Percentiles rank a stretch among this genome's conserved stretches.
Conservation (phyloP, 768 basidiomycete species). For the Podaxis pistillaris region DNA sequence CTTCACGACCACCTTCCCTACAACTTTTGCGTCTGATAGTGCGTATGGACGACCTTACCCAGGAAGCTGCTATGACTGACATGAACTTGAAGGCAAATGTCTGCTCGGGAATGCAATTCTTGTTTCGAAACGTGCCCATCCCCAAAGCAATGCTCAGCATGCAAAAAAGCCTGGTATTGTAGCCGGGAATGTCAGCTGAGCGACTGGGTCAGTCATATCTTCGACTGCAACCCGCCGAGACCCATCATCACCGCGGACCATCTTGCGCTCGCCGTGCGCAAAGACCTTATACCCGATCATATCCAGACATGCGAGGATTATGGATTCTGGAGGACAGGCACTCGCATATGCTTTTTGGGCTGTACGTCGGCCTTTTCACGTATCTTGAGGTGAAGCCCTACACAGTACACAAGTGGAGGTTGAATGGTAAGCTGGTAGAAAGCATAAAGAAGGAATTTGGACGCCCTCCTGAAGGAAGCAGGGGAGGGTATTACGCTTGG, state of each 20-base stretch:
- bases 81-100: conserved; percentile 12
- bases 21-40: no score
- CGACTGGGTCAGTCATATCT: conserved; percentile 31
- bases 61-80: no score
- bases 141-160: conserved; percentile 21
- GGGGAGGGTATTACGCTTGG: conserved; percentile 27
- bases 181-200: conserved; percentile 26
- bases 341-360: conserved; percentile 26
- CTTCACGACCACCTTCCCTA: no score
- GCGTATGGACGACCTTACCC: no score
- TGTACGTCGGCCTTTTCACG: conserved; percentile 30
- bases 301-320: conserved; percentile 32
- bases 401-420: conserved; percentile 31
- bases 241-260: conserved; percentile 31
- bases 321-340: conserved; percentile 28
- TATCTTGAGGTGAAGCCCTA: conserved; percentile 21
- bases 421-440: conserved; percentile 28
- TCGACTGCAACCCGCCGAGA: conserved; percentile 26
- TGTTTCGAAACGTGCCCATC: background rate
- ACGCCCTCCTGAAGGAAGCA: conserved; percentile 18
- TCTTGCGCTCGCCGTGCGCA: conserved; percentile 28
- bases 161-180: conserved; percentile 32
- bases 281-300: conserved; percentile 28
- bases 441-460: conserved; percentile 32
- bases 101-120: background rate